Evolutionary conservation across 805 yeast species (phyloP).

Genomic region (Candida xiaguanensis): DNA sequence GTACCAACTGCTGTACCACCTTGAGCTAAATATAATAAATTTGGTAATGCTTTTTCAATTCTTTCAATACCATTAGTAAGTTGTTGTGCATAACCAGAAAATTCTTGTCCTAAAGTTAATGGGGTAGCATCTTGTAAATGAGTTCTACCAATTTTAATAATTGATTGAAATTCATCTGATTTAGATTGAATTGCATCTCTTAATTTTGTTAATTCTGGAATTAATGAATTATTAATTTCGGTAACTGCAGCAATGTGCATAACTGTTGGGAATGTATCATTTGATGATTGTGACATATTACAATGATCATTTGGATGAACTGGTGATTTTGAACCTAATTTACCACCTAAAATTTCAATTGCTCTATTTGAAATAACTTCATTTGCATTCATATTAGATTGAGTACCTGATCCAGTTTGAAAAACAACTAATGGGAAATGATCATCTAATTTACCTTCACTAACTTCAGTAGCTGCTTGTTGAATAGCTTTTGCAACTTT

Average conservation of each 20-base stretch:
- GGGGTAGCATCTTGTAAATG: constrained; percentile 99
- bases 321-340: constrained; percentile 84
- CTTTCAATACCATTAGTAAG: constrained; percentile 85
- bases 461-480: constrained; percentile 93
- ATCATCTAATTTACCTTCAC: constrained; percentile 84
- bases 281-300: constrained; percentile 97
- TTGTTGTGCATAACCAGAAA: constrained; percentile 94
- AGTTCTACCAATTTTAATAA: constrained; percentile 98
- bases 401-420: constrained; percentile 99
- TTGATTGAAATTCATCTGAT: constrained; percentile 77
- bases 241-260: constrained; percentile 99
- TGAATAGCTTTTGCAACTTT: constrained; percentile 80
- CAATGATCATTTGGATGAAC: constrained; percentile 99
- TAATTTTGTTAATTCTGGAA: constrained; percentile 77
- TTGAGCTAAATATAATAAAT: constrained; percentile 83
- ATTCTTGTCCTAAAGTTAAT: constrained; percentile 95
- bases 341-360: constrained; percentile 91
- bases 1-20: constrained; percentile 99
- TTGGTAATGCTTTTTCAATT: constrained; percentile 72
- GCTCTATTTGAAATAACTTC: constrained; percentile 99
- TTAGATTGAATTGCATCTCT: constrained; percentile 76
- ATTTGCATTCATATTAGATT: constrained; percentile 98
- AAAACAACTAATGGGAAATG: constrained; percentile 98
- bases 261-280: constrained; percentile 98
- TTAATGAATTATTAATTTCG: constrained; percentile 68